A percentile compares a stretch with the other conserved stretches of the same genome.
phyloP scores from a whole-genome alignment of 192 early-diverging fungal species.

The Coemansia sp. region DNA sequence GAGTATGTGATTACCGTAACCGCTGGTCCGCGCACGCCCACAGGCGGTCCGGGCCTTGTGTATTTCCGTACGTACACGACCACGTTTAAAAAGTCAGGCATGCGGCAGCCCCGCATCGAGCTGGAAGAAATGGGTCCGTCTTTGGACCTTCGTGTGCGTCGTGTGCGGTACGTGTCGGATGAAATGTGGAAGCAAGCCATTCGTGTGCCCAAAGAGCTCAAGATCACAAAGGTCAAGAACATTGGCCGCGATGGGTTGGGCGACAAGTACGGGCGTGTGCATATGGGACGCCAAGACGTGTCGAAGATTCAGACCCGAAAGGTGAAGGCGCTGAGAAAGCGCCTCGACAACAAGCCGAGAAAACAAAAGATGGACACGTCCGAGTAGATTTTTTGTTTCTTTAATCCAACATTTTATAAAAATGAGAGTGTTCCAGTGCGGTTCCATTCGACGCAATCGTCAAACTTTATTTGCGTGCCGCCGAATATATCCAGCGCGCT shows the following conservation, averaged over 20 bases:
- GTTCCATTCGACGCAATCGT: conserved; percentile 80
- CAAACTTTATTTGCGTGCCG: conserved; percentile 76
- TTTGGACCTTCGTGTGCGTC: conserved; percentile 76
- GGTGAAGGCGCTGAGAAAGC: conserved; percentile 93
- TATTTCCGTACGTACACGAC: conserved; percentile 82
- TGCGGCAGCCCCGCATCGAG: conserved; percentile 85
- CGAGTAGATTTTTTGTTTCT: neutral
- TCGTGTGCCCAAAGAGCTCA: conserved; percentile 83
- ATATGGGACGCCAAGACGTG: conserved; percentile 90
- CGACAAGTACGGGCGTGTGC: conserved; percentile 87
- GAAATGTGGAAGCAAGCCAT: conserved; percentile 85
- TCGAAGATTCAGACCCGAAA: conserved; percentile 94
- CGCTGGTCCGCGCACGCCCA: conserved; percentile 61
- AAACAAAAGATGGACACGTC: conserved; percentile 22
- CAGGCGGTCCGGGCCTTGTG: conserved; percentile 65
- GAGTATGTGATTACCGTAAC: conserved; percentile 88
- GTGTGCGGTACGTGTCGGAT: conserved; percentile 67
- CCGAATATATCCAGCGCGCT: conserved; percentile 98
- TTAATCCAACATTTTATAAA: neutral
- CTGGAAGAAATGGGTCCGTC: conserved; percentile 91
- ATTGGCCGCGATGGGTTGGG: conserved; percentile 85
- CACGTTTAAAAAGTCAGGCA: conserved; percentile 83
- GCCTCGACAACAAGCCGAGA: conserved; percentile 27
- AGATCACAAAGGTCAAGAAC: conserved; percentile 82
- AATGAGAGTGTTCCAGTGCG: neutral